phyloP scores from a whole-genome alignment of 495 filamentous ascomycete genomes.

The Xylaria sp. region DNA sequence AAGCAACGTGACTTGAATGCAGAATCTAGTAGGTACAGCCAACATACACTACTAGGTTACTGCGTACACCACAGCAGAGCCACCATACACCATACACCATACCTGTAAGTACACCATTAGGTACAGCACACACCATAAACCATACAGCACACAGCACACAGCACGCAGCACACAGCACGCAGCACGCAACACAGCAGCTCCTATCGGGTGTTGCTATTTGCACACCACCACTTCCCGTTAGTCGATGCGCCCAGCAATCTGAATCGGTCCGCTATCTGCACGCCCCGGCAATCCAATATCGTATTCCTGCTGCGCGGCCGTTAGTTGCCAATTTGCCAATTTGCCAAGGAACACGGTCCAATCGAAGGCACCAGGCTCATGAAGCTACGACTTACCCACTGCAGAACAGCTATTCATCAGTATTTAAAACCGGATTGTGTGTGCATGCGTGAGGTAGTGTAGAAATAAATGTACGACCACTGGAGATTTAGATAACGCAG shows the following conservation, averaged over 20 bases:
- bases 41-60: no score
- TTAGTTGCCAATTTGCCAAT: no score
- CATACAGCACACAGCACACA: no score
- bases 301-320: neutral
- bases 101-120: no score
- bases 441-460: no score
- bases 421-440: neutral
- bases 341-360: neutral
- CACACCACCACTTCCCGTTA: neutral
- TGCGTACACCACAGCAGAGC: no score
- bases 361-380: neutral
- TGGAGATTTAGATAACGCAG: neutral
- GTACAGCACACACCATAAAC: no score
- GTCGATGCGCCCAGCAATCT: neutral
- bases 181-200: no score
- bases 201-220: constrained; percentile 11
- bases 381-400: neutral
- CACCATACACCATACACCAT: no score
- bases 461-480: neutral
- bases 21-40: constrained; percentile 7
- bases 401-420: neutral
- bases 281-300: neutral
- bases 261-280: constrained; percentile 2
- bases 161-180: no score
- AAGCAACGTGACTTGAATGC: neutral